Base-by-base conservation (phyloP, 495 filamentous ascomycete species). In the Lichina pygmaea region DNA sequence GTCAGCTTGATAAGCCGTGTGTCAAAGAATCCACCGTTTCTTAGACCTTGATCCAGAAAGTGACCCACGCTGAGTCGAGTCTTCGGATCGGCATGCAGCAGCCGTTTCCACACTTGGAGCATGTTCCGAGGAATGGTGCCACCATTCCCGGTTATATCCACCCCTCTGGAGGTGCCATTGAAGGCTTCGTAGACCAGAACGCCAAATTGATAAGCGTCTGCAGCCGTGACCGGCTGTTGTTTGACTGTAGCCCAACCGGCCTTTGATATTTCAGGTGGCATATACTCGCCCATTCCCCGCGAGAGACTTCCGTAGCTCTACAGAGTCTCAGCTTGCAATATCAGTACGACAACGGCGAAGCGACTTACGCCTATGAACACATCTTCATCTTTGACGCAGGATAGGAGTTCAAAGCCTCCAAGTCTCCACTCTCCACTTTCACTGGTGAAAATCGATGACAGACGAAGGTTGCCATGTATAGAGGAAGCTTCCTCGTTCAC, bases 391-490 rank as follows among this genome's bases (percentile, higher is more conserved):
- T 93, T 93, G 60, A 93, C 78, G 16, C 81, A 92, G 60, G 86
- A 94, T 36, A 95, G 57, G 8, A 92, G 68, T 50, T 97, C 91
- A 47, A 95, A 89, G 8, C 89, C 89, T 5, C 80, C 84, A 3
- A 97, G 62, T 57, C 89, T 94, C 89, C 89, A 97, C 57, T 95
- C 89, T 32, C 89, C 89, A 59, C 89, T 93, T 57, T 95, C 86
- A 57, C 82, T 80, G 11, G 76, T 81, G 55, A 78, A 95, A 51
- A 97, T 69, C 0, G 86, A 93, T 2, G 81, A 79, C 16, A 78
- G 73, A 45, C 81, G 71, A 31, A 95, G 65, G 49, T 70, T 81
- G 36, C 86, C 89, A 53, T 97, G 89, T 6, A 95, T 73, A 0
- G 84, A 92, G 6, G 77, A 66, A 2, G 86, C 89, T 51, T 95